Percentiles rank a stretch among this genome's conserved stretches.
These are phyloP conservation scores for Heteromeles arbutifolia DNA, from an alignment of 306 rosid species.

Conservation along the genomic window DNA sequence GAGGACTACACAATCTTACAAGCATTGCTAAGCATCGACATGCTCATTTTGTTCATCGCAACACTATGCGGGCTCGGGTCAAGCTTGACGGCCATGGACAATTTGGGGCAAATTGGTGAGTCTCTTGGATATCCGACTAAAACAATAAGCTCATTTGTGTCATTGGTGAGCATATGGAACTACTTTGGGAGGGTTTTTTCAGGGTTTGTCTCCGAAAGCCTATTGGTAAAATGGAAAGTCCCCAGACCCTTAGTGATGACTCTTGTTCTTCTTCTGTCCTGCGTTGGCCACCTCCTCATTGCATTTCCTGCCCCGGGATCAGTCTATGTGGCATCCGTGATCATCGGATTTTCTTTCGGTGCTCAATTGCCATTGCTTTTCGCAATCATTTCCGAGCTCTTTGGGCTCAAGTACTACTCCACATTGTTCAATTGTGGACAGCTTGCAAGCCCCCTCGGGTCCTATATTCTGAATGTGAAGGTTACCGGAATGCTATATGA, in stretches of 20 bases:
- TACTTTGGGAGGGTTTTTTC: slow-evolving; percentile 47
- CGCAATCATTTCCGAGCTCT: slow-evolving; percentile 46
- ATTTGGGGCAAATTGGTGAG: slow-evolving; percentile 51
- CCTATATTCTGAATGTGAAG: slow-evolving; percentile 37
- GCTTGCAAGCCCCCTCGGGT: slow-evolving; percentile 39
- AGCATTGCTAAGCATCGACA: slow-evolving; percentile 35
- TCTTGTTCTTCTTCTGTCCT: slow-evolving; percentile 28
- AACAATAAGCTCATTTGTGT: slow-evolving; percentile 25
- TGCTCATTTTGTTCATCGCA: slow-evolving; percentile 30
- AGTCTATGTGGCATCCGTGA: slow-evolving; percentile 32
- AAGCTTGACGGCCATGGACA: slow-evolving; percentile 38
- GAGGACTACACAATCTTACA: slow-evolving; percentile 47
- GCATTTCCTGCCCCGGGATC: slow-evolving; percentile 37
- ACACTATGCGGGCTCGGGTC: slow-evolving; percentile 33
- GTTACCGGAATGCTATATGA: slow-evolving; percentile 35
- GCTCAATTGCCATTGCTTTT: slow-evolving; percentile 41
- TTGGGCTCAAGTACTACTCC: slow-evolving; percentile 43
- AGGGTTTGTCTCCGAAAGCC: slow-evolving; percentile 39
- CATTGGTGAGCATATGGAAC: slow-evolving; percentile 48
- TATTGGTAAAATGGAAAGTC: slow-evolving; percentile 18
- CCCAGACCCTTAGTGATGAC: slow-evolving; percentile 38
- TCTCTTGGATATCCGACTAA: slow-evolving; percentile 29
- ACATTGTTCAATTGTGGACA: slow-evolving; percentile 47
- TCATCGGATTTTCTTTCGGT: slow-evolving; percentile 42
- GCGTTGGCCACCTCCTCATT: slow-evolving; percentile 31